Evolutionary conservation across 2,329 filamentous ascomycete genomes (phyloP).

Genomic region (Colletotrichum melonis): DNA sequence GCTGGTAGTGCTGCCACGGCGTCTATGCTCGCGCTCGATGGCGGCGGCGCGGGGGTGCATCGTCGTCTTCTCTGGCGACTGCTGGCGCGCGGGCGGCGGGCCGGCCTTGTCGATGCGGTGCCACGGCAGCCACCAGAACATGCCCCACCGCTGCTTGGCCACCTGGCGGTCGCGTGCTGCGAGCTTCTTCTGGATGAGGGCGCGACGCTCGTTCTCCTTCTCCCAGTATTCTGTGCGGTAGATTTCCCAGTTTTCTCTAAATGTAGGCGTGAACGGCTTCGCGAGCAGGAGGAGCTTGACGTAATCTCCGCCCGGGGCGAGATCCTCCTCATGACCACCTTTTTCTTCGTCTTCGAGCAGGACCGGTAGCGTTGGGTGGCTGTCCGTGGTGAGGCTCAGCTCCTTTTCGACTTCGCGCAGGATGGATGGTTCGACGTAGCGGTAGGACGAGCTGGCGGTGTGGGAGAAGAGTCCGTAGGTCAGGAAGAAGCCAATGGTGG

Average conservation of each 20-base stretch:
- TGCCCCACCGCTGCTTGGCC: slow-evolving; percentile 75
- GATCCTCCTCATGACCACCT: slow-evolving; percentile 85
- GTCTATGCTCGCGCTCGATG: slow-evolving; percentile 58
- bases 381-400: slow-evolving; percentile 58
- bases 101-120: slow-evolving; percentile 49
- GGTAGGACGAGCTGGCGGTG: slow-evolving; percentile 76
- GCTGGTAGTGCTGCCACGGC: slow-evolving; percentile 54
- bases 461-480: slow-evolving; percentile 80
- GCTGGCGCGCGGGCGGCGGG: slow-evolving; percentile 39
- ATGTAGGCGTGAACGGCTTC: slow-evolving; percentile 94
- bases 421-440: slow-evolving; percentile 76
- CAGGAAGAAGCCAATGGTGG: slow-evolving; percentile 80
- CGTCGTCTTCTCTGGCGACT: slow-evolving; percentile 50
- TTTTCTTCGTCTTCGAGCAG: slow-evolving; percentile 67
- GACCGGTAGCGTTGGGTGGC: slow-evolving; percentile 55
- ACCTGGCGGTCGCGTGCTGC: slow-evolving; percentile 75
- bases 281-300: slow-evolving; percentile 91
- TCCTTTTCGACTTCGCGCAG: slow-evolving; percentile 71
- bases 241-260: slow-evolving; percentile 96
- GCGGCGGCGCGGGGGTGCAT: slow-evolving; percentile 53
- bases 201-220: slow-evolving; percentile 89
- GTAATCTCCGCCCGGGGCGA: slow-evolving; percentile 89
- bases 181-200: slow-evolving; percentile 76
- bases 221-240: slow-evolving; percentile 98
- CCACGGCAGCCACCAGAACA: slow-evolving; percentile 90